Evolutionary conservation across 1,139 yeast genomes (phyloP), one percentile per base, ranked within the genome.

Genomic region (Geotrichum carabidarum): DNA sequence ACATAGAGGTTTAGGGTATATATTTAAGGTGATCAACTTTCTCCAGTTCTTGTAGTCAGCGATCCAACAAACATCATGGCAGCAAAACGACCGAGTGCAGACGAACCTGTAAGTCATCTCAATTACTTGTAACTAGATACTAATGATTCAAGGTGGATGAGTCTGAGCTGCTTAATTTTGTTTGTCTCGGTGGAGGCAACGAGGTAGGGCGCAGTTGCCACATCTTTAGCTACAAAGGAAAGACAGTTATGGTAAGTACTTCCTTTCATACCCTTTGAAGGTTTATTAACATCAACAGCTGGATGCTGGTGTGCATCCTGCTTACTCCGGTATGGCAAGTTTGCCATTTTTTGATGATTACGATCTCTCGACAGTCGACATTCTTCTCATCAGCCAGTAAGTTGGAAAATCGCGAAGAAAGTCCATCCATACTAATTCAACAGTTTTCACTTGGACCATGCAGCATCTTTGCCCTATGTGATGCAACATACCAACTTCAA

Each of bases 241-340:
- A 93, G 68, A 93, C 94, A n/a, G 86, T 93, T 51, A 93, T 93
- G 99, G 66, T 70, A 58, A 37, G 61, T 52, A 9, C 17, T 12
- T 15, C 15, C 8, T 30, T 12, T 32, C 27, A n/a, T 37, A 6
- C 17, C 38, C 38, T 8, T 44, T 32, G 42, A 14, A 34, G 31
- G 27, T 34, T 50, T 30, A 44, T 18, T 32, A 42, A 42, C 37
- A 18, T 48, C 17, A 27, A 30, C 67, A 63, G 68, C 68, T 91
- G 57, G 99, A 93, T 71, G 96, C 99, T 0, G 99, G 99, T 53
- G 90, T 93, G 48, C 99, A 93, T 71, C 99, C 99, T 0, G 99
- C 96, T 0, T 81, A 84, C 60, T 79, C 85, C 44, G 99, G 99
- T 1, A 78, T 90, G 61, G 86, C 94, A 36, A 88, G 97, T 2